Evolutionary conservation across 1,139 yeast genomes (phyloP), one percentile per base, ranked within the genome.

Genomic region (Blastobotrys malaysiensis): DNA sequence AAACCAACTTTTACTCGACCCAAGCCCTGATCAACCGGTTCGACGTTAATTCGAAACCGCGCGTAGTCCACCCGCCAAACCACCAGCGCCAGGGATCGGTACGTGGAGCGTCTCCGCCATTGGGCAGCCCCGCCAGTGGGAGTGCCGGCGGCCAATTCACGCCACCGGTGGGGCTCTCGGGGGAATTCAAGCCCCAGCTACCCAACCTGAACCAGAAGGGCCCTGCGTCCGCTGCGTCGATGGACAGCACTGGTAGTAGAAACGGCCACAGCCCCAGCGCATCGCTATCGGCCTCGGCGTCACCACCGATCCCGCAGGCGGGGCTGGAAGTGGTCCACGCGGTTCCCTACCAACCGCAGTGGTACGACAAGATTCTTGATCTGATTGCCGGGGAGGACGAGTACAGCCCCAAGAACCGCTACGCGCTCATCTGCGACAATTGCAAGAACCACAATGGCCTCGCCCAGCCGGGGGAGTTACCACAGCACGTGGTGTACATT

Each of bases 401-500:
- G 63, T 73, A 77, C 58, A 81, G 83, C 56, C 78, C 89, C 0
- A 76, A 81, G 53, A 74, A 74, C 55, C 72, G 96, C 49, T 86
- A 77, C 66, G 96, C 96, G 0, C 75, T 88, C 61, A 86, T 88
- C 18, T 88, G 96, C 66, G 61, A 66, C 24, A 73, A 77, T 16
- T 88, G 96, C 65, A 74, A 70, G 48, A 73, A 76, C 24, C 96
- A 88, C 69, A 88, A 88, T 65, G 96, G 96, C 1, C 75, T 88
- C 52, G 96, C 96, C 0, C 88, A 90, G 4, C 91, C 89, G 1
- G 86, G 87, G 16, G 72, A 73, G 53, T 66, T 74, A 20, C 88
- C 95, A 0, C 68, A 67, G 4, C 70, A 73, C 18, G 82, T 89
- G 7, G 72, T 72, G 55, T 91, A 84, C 65, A 70, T 77, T 5